Percentiles rank a stretch among this genome's conserved stretches.
phyloP scores from a whole-genome alignment of 495 filamentous ascomycete genomes.

The Beverwykella pulmonaria region DNA sequence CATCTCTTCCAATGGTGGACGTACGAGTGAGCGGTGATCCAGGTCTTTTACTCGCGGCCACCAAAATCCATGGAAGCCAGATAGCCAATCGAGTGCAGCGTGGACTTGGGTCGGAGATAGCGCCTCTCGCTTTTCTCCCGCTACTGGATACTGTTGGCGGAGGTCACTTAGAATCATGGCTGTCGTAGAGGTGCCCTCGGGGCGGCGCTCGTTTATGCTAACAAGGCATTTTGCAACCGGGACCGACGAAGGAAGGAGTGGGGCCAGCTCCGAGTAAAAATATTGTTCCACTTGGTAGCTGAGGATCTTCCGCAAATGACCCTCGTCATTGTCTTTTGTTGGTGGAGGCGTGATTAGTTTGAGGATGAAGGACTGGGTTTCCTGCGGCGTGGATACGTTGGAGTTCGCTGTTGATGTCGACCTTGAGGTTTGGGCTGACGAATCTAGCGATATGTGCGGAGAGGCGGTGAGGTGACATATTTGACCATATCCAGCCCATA shows the following conservation, averaged over 20 bases:
- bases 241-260: constrained; percentile 37
- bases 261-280: constrained; percentile 50
- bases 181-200: constrained; percentile 37
- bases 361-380: constrained; percentile 41
- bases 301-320: constrained; percentile 52
- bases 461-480: constrained; percentile 48
- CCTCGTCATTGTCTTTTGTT: constrained; percentile 42
- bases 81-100: constrained; percentile 48
- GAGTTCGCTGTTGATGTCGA: constrained; percentile 20
- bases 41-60: constrained; percentile 35
- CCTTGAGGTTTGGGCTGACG: constrained; percentile 17
- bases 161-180: constrained; percentile 45
- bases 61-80: constrained; percentile 49
- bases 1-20: constrained; percentile 47
- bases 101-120: constrained; percentile 33
- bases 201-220: constrained; percentile 34
- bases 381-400: constrained; percentile 15
- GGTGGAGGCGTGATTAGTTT: constrained; percentile 47
- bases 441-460: constrained; percentile 15
- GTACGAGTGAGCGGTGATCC: constrained; percentile 30
- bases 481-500: constrained; percentile 54
- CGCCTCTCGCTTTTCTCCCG: constrained; percentile 9
- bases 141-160: constrained; percentile 28
- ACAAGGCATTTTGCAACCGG: constrained; percentile 43
- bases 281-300: constrained; percentile 54